Evolutionary conservation across 306 rosid species (phyloP), one percentile per base, ranked within the genome.

Genomic region (Quercus alba): DNA sequence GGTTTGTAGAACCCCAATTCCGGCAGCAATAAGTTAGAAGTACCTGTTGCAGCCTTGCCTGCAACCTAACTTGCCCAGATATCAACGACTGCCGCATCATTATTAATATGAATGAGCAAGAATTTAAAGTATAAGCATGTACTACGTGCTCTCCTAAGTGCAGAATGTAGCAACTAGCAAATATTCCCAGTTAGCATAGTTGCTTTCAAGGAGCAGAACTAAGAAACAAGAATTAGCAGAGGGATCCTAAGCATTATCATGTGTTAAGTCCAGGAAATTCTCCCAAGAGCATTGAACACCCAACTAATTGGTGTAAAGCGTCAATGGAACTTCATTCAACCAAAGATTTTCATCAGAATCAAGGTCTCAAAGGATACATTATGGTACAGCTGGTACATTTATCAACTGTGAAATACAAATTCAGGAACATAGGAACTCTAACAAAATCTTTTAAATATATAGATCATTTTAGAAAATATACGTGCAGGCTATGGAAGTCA

Each of bases 401-500:
- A 63, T 67, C 77, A 73, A 55, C 74, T 54, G 26, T 56, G 68
- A 49, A 28, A 14, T 71, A 77, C 75, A 75, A 75, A 64, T 20
- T 79, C 77, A 11, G 49, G 77, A 76, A 75, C 61, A 6, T 35
- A 67, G 46, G 76, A 55, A 52, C 79, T 30, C 55, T 70, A 58
- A 31, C 72, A 64, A 18, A 35, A 52, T 55, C 38, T 49, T 62
- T 49, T 17, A 25, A 21, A 5, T 33, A 68, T 13, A 26, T 21
- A 55, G 63, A 56, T 58, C 11, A 52, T 82, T 77, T 89, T 80
- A 94, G 76, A 94, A 94, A 38, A 83, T 69, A 83, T 84, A 87
- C 56, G 49, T 33, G 84, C 92, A 88, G 73, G 90, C 90, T 4
- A 90, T 20, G 55, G 97, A 79, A 62, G 97, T 89, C 75, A 91